A percentile compares a stretch with the other conserved stretches of the same genome.
These are phyloP conservation scores for Prunus salicina DNA, from an alignment of 306 rosid genomes.

Conservation along the genomic window DNA sequence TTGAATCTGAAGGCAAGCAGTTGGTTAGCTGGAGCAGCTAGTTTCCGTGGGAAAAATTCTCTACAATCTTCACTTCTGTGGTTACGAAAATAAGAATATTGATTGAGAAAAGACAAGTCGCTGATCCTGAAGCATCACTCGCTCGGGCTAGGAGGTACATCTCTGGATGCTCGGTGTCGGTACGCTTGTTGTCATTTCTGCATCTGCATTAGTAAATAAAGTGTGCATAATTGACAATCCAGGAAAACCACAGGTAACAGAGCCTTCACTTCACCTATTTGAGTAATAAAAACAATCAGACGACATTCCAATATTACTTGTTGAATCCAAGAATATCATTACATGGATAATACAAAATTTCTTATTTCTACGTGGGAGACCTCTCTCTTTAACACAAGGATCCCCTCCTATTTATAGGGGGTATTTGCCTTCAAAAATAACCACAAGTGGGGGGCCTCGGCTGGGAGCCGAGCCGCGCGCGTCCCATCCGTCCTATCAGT, in stretches of 20 bases:
- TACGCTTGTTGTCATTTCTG: conserved; percentile 92
- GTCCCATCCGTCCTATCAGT: too few species aligned
- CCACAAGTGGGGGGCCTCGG: too few species aligned
- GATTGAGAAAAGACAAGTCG: conserved; percentile 79
- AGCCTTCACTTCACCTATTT: conserved; percentile 90
- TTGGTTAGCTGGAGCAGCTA: conserved; percentile 20
- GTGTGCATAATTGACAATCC: neutral
- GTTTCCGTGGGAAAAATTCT: too few species aligned
- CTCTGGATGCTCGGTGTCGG: conserved; percentile 50
- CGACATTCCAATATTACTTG: neutral
- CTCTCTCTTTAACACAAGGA: too few species aligned
- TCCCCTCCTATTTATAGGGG: too few species aligned
- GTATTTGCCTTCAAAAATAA: too few species aligned
- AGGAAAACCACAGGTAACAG: neutral
- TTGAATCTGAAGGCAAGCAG: conserved; percentile 21
- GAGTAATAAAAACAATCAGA: neutral
- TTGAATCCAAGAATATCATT: too few species aligned
- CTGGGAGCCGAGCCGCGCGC: too few species aligned
- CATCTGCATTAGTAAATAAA: conserved; percentile 54
- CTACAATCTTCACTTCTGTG: too few species aligned
- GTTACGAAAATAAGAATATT: conserved; percentile 37
- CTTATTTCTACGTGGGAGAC: too few species aligned
- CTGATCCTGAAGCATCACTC: conserved; percentile 61
- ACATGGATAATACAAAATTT: too few species aligned
- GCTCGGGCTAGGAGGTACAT: conserved; percentile 62